phyloP scores from a whole-genome alignment of 352 stramenopile genomes.

The Pythium guiyangense region DNA sequence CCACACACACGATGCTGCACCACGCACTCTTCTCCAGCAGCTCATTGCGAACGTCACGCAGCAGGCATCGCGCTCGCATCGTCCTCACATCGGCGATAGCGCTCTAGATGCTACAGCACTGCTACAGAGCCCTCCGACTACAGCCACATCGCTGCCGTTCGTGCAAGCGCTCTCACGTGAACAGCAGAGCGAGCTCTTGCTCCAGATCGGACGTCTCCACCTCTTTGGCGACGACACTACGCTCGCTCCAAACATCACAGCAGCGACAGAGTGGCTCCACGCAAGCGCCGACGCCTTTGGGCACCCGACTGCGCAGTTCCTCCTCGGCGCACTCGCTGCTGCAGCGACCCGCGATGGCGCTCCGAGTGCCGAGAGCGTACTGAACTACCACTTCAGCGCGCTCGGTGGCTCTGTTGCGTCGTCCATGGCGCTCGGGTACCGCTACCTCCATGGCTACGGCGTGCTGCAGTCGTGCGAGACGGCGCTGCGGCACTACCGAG shows the following conservation, averaged over 20 bases:
- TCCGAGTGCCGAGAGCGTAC: slow-evolving; percentile 8
- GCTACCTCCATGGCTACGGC: slow-evolving; percentile 46
- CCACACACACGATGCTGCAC: slow-evolving; percentile 1
- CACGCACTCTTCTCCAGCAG: slow-evolving; percentile 2
- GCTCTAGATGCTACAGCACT: background rate
- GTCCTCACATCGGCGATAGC: background rate
- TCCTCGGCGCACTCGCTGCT: slow-evolving; percentile 26
- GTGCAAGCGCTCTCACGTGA: slow-evolving; percentile 19
- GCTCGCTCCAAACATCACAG: slow-evolving; percentile 15
- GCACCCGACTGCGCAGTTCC: slow-evolving; percentile 36
- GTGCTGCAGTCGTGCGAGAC: slow-evolving; percentile 43
- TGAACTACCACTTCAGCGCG: slow-evolving; percentile 66
- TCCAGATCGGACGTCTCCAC: slow-evolving; percentile 34
- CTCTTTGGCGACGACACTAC: slow-evolving; percentile 18
- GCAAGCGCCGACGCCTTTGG: slow-evolving; percentile 28
- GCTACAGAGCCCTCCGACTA: slow-evolving; percentile 3
- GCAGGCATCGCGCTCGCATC: background rate
- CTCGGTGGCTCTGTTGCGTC: slow-evolving; percentile 30
- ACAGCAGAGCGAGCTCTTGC: slow-evolving; percentile 23
- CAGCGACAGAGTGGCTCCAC: slow-evolving; percentile 28
- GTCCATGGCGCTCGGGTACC: slow-evolving; percentile 71
- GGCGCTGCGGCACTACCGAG: slow-evolving; percentile 72
- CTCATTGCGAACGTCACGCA: slow-evolving; percentile 6
- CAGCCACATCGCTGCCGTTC: slow-evolving; percentile 14
- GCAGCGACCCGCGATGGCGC: slow-evolving; percentile 3